Base-by-base conservation (phyloP, 495 filamentous ascomycete genomes). In the Amphirosellinia nigrospora region DNA sequence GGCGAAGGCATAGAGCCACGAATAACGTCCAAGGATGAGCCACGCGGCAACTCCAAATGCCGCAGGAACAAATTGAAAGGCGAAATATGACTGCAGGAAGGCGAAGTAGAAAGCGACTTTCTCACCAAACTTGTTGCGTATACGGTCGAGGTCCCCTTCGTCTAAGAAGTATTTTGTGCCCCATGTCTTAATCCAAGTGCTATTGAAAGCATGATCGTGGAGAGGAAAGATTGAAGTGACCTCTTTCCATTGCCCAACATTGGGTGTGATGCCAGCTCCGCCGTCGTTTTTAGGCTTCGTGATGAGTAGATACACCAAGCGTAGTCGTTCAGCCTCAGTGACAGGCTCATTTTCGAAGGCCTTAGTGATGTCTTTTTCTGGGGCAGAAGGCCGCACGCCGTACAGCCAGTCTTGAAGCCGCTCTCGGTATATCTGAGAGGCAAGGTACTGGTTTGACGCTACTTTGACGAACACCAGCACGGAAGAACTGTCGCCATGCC, bases 21-120 rank as follows among this genome's bases (percentile, higher is more conserved):
- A 98, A 79, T 91, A 99, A 50, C 90, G 86, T 2, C 94, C 93
- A 3, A 99, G 85, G 16, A 98, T 72, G 36, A 96, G 76, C 92
- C 93, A 98, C 38, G 92, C 88, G 3, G 87, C 89, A 68, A 91
- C 87, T 5, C 96, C 96, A 77, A 97, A 92, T 16, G 86, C 85
- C 3, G 96, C 96, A 0, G 94, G 95, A 71, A 96, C 93, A 11
- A 93, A 78, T 34, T 97, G 82, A 77, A 97, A 97, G 43, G 86
- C 82, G 75, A 97, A 96, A 79, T 99, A 99, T 0, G 91, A 90
- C 82, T 97, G 94, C 64, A 97, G 83, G 79, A 99, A 99, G 3
- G 96, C 91, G 76, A 99, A 99, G 81, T 99, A 99, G 75, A 94
- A 98, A 30, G 92, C 96, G 65, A 98, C 93, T 79, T 91, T 94